Evolutionary conservation across 139 green algal genomes (phyloP).

Genomic region (Raphidocelis subcapitata): DNA sequence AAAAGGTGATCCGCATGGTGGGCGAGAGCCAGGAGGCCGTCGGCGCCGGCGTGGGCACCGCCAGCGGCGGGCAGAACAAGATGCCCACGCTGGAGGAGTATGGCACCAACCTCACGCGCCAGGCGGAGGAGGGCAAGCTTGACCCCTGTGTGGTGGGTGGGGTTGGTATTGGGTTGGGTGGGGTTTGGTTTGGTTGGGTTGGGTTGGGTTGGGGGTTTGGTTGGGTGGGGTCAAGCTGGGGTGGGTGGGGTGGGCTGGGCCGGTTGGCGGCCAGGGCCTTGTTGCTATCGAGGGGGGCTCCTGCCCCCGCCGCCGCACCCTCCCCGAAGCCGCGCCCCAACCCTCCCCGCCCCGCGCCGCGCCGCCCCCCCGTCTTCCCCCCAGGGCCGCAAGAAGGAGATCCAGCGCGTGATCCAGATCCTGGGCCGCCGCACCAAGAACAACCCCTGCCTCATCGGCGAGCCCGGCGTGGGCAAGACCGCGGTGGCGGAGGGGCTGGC

Average conservation of each 20-base stretch:
- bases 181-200: no score
- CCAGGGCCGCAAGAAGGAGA: conserved; percentile 88
- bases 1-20: conserved; percentile 98
- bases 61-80: conserved; percentile 87
- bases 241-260: no score
- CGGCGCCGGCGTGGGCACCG: conserved; percentile 80
- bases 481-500: conserved; percentile 98
- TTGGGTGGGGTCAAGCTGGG: no score
- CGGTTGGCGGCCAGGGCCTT: no score
- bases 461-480: conserved; percentile 98
- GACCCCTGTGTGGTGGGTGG: no score
- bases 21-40: conserved; percentile 97
- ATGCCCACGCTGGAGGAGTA: conserved; percentile 99
- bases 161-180: no score
- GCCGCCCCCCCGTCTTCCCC: no score
- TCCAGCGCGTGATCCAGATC: conserved; percentile 99
- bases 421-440: conserved; percentile 98
- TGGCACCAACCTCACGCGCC: conserved; percentile 96
- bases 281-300: no score
- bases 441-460: conserved; percentile 98
- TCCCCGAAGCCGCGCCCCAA: no score
- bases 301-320: no score
- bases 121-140: conserved; percentile 76
- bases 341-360: no score
- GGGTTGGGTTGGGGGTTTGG: no score